Conservation (phyloP, 2,329 filamentous ascomycete species). For the Fusarium longipes region DNA sequence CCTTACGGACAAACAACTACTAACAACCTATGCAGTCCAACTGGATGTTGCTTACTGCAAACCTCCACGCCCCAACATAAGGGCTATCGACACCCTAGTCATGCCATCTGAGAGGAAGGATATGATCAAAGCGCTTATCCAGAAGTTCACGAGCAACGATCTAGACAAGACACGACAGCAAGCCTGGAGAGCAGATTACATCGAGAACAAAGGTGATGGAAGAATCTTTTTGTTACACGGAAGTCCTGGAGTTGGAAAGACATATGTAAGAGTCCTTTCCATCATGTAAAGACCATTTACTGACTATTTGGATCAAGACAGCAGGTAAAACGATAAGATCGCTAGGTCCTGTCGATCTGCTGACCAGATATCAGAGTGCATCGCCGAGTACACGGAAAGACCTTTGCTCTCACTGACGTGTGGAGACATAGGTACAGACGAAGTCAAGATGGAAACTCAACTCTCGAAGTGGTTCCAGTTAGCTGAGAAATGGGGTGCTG, state of each 20-base stretch:
- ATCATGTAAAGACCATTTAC: accelerated
- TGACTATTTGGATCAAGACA: not conserved
- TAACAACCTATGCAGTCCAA: not conserved
- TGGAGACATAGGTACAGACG: not conserved
- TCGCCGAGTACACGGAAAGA: not conserved
- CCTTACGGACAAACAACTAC: accelerated
- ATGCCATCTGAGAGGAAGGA: not conserved
- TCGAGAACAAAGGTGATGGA: not conserved
- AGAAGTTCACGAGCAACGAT: not conserved
- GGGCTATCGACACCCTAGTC: not conserved
- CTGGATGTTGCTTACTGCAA: not conserved
- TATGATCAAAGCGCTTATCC: not conserved
- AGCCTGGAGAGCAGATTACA: not conserved
- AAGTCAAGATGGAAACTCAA: not conserved
- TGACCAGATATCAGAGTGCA: not conserved
- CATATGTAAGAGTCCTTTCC: not conserved
- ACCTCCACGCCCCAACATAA: not conserved
- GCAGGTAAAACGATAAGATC: not conserved
- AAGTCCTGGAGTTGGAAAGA: not conserved
- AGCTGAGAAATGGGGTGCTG: not conserved
- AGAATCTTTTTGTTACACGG: not conserved
- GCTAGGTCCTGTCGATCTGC: accelerated
- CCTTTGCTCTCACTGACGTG: not conserved
- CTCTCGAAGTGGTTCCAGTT: not conserved
- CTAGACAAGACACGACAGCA: not conserved